Evolutionary conservation across 176 grass and related monocot species (phyloP).

Genomic region (Cymbopogon citratus): DNA sequence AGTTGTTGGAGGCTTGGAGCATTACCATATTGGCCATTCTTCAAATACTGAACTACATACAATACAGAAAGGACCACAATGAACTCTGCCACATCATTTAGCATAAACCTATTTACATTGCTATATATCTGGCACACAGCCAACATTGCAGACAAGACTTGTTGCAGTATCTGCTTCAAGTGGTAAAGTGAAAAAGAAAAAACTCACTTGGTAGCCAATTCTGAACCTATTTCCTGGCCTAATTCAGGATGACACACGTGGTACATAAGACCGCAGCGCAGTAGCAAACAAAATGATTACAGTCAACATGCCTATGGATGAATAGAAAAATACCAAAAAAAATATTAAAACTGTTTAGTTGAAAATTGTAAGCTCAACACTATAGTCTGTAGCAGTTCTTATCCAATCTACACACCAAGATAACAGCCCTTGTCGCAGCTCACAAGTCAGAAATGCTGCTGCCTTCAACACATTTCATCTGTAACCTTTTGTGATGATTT

Average conservation of each 20-base stretch:
- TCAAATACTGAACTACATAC: neutral
- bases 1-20: too few species aligned
- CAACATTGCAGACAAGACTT: neutral
- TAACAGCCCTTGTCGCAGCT: slow-evolving; percentile 12
- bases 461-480: slow-evolving; percentile 17
- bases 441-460: slow-evolving; percentile 10
- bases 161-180: neutral
- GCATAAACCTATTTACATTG: neutral
- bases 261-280: neutral
- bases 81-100: neutral
- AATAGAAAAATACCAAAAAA: neutral
- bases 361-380: slow-evolving; percentile 8
- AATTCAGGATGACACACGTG: neutral
- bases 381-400: slow-evolving; percentile 19
- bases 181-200: neutral
- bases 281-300: neutral
- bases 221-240: neutral
- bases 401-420: slow-evolving; percentile 14
- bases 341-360: neutral
- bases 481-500: slow-evolving; percentile 24
- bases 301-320: neutral
- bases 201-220: neutral
- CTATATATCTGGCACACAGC: neutral
- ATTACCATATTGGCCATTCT: neutral
- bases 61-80: neutral